These are phyloP conservation scores for Sugiyamaella neomexicana DNA, from an alignment of 1,139 yeast genomes.

Conservation along the genomic window DNA sequence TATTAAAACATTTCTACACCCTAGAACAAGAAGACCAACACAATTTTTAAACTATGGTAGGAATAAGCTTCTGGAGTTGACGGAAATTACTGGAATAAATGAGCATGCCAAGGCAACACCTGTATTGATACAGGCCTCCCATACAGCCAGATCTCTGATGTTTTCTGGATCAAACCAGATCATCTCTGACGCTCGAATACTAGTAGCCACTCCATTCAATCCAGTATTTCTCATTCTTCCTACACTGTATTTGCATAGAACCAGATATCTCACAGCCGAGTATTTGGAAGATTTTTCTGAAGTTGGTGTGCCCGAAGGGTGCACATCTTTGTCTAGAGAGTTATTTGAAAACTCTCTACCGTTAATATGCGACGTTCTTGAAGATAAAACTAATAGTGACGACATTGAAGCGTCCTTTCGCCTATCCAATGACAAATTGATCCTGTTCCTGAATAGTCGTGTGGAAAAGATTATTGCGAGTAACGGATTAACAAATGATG, in stretches of 20 bases:
- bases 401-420: slow-evolving; percentile 20
- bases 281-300: slow-evolving; percentile 35
- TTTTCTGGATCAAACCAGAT: slow-evolving; percentile 22
- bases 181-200: slow-evolving; percentile 29
- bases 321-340: slow-evolving; percentile 17
- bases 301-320: slow-evolving; percentile 21
- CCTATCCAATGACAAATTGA: slow-evolving; percentile 27
- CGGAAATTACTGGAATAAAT: slow-evolving; percentile 29
- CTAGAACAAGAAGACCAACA: slow-evolving; percentile 32
- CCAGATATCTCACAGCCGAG: slow-evolving; percentile 35
- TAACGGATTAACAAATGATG: slow-evolving; percentile 23
- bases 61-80: slow-evolving; percentile 31
- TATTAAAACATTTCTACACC: slow-evolving; percentile 29
- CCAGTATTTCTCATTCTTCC: slow-evolving; percentile 37
- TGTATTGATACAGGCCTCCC: slow-evolving; percentile 19
- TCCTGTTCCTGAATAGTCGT: slow-evolving; percentile 25
- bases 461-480: slow-evolving; percentile 22
- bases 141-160: slow-evolving; percentile 31
- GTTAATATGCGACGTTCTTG: slow-evolving; percentile 21
- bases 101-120: slow-evolving; percentile 18
- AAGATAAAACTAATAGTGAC: slow-evolving; percentile 19
- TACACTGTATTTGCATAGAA: slow-evolving; percentile 28
- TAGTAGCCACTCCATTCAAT: slow-evolving; percentile 38
- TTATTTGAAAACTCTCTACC: slow-evolving; percentile 13
- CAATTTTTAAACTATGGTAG: slow-evolving; percentile 24